Base-by-base conservation (phyloP, 257 asterid species). In the Primulina eburnea region DNA sequence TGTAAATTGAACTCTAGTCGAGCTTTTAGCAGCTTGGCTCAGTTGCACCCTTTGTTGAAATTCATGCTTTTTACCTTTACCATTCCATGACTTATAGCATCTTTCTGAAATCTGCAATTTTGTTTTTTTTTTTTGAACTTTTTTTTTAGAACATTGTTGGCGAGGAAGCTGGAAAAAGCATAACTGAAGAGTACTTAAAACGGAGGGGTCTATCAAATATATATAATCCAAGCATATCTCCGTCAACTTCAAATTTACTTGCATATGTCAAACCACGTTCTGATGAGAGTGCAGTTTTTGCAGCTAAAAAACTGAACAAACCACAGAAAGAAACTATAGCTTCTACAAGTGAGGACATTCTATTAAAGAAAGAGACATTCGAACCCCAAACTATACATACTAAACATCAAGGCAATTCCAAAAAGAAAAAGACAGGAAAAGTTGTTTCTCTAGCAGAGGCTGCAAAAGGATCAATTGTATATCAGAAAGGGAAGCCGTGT, bases 401-500 rank as follows among this genome's bases (percentile, higher is more conserved):
- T 7, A 74, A 71, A 34, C 81, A 77, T 76, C 87, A 82, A 76
- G 71, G 67, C 52, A 78, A 37, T 68, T 85, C 96, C 57, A 88
- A 62, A 73, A 90, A 93, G 97, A 90, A 90, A 77, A 93, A 89
- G 70, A 75, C 92, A 0, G 99, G 96, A 40, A 90, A 88, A 80
- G 91, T 85, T 62, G 79, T 93, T 69, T 79, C 97, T 55, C 90
- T 93, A 1, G 94, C 99, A 4, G 99, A 93, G 80, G 97, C 96
- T 69, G 91, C 96, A 32, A 90, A 90, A 75, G 97, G 99, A 3
- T 86, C 97, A 0, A 89, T 87, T 55, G 92, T 93, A 32, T 93
- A 77, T 84, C 97, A 87, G 75, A 87, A 90, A 82, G 99, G 97
- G 64, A 90, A 86, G 81, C 96, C 97, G 8, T 93, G 99, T 81